phyloP scores from a whole-genome alignment of 2,329 filamentous ascomycete genomes.

The Colletotrichum horii region DNA sequence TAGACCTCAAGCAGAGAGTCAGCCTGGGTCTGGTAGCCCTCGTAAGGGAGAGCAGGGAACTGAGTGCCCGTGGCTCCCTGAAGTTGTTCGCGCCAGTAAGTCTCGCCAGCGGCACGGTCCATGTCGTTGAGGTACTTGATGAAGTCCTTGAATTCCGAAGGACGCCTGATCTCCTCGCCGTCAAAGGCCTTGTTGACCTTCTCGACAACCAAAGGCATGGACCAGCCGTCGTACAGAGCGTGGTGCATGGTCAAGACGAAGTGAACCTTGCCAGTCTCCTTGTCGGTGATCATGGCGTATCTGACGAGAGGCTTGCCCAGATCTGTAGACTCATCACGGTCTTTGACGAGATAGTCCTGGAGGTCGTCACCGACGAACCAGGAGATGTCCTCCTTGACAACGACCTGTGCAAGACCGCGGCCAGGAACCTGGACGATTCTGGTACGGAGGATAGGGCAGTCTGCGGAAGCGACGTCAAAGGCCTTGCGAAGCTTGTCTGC shows the following conservation, averaged over 20 bases:
- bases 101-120: constrained; percentile 43
- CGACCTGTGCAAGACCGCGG: constrained; percentile 51
- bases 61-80: constrained; percentile 48
- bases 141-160: constrained; percentile 53
- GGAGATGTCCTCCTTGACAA: constrained; percentile 44
- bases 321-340: constrained; percentile 45
- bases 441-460: constrained; percentile 50
- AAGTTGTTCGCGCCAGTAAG: constrained; percentile 52
- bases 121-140: constrained; percentile 50
- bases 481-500: constrained; percentile 45
- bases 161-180: constrained; percentile 33
- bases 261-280: constrained; percentile 34
- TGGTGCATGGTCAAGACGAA: constrained; percentile 64
- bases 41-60: constrained; percentile 52
- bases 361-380: constrained; percentile 38
- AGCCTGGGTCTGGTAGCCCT: constrained; percentile 53
- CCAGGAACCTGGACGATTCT: constrained; percentile 52
- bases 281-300: constrained; percentile 45
- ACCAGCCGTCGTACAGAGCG: constrained; percentile 63
- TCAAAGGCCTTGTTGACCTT: constrained; percentile 51
- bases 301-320: constrained; percentile 51
- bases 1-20: constrained; percentile 60
- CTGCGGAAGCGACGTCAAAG: constrained; percentile 42
- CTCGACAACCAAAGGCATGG: constrained; percentile 54
- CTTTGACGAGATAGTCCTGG: constrained; percentile 43